phyloP scores from a whole-genome alignment of 257 asterid genomes.

The Cruciata laevipes region DNA sequence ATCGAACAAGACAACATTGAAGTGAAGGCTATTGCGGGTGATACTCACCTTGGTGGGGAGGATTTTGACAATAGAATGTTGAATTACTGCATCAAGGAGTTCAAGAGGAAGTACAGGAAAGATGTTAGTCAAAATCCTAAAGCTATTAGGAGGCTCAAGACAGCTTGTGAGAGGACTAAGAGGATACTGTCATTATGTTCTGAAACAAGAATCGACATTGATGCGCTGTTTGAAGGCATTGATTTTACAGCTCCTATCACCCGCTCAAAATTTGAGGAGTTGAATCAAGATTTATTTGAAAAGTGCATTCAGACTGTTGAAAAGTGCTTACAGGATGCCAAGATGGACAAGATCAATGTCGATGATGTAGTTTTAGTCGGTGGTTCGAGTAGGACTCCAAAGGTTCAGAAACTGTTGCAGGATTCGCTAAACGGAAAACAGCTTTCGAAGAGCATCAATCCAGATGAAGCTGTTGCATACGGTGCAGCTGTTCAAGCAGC shows the following conservation, averaged over 20 bases:
- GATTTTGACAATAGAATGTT: not conserved
- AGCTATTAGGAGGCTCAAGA: not conserved
- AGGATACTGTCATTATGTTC: not conserved
- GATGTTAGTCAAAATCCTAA: not conserved
- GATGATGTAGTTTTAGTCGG: not conserved
- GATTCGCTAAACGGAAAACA: not conserved
- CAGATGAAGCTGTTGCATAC: slow-evolving; percentile 1
- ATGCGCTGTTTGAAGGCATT: not conserved
- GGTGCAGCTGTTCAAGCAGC: slow-evolving; percentile 2
- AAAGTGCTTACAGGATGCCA: not conserved
- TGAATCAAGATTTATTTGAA: not conserved
- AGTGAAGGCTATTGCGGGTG: not conserved
- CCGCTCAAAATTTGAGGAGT: not conserved
- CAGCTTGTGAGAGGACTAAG: not conserved
- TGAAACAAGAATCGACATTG: not conserved
- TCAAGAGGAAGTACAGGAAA: not conserved
- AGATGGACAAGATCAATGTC: not conserved
- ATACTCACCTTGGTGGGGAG: slow-evolving; percentile 6
- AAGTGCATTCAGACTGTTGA: not conserved
- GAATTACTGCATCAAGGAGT: not conserved
- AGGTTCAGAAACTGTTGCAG: not conserved
- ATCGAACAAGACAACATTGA: not conserved
- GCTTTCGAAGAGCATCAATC: not conserved
- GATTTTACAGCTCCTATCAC: not conserved
- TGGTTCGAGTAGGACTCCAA: not conserved